Conservation (phyloP, 345 rosid genomes). For the Populus euphratica region DNA sequence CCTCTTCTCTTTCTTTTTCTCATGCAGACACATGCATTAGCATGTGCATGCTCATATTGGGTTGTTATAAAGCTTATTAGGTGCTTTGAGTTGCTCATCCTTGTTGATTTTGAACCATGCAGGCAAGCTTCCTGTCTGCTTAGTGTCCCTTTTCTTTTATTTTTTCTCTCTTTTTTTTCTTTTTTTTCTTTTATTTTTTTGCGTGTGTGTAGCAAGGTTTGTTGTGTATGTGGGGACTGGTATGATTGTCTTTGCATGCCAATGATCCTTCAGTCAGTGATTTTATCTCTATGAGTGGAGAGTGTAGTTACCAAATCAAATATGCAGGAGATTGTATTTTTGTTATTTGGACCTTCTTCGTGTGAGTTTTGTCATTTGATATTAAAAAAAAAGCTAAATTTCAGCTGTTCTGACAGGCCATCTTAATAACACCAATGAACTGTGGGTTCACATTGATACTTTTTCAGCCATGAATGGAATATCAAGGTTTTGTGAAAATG, state of each 20-base stretch:
- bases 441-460: conserved; percentile 82
- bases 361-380: not conserved
- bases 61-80: not conserved
- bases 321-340: not conserved
- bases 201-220: too few relatives aligned
- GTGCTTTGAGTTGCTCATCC: not conserved
- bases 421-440: conserved; percentile 35
- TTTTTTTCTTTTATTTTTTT: too few relatives aligned
- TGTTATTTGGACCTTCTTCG: not conserved
- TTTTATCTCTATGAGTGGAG: not conserved
- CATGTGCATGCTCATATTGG: not conserved
- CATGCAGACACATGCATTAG: not conserved
- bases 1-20: conserved; percentile 16
- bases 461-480: conserved; percentile 96
- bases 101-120: not conserved
- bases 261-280: not conserved
- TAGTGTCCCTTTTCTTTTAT: too few relatives aligned
- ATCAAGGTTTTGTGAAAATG: conserved; percentile 84
- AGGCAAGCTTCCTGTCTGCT: not conserved
- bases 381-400: too few relatives aligned
- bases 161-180: too few relatives aligned
- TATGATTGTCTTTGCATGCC: not conserved
- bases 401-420: conserved; percentile 38
- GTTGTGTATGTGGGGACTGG: too few relatives aligned
- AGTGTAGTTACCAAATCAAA: not conserved